Percentiles rank a stretch among this genome's conserved stretches.
phyloP scores from a whole-genome alignment of 768 basidiomycete species.

The Termitomyces sp. region DNA sequence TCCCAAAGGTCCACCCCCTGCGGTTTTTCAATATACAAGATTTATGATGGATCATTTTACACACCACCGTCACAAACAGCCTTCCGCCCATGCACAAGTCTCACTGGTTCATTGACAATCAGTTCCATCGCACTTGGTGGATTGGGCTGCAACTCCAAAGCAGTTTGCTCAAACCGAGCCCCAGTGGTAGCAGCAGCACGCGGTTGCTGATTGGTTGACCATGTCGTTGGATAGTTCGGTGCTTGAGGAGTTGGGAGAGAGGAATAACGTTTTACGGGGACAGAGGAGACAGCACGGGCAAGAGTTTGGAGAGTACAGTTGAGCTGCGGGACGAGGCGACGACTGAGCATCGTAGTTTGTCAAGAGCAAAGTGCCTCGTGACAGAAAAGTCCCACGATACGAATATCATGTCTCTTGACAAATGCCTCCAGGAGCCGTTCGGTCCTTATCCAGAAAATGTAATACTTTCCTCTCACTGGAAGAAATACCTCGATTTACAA shows the following conservation, averaged over 20 bases:
- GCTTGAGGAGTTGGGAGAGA: conserved; percentile 54
- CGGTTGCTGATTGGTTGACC: conserved; percentile 79
- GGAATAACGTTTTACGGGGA: conserved; percentile 21
- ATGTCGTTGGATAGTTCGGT: conserved; percentile 76
- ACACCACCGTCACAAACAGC: conserved; percentile 94
- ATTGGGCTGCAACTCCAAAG: conserved; percentile 81
- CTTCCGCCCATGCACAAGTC: conserved; percentile 74
- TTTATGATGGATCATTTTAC: conserved; percentile 20
- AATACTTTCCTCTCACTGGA: conserved; percentile 17
- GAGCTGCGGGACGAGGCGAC: conserved; percentile 28
- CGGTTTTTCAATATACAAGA: conserved; percentile 30
- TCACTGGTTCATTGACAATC: conserved; percentile 79
- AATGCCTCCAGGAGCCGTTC: conserved; percentile 20
- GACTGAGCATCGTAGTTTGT: conserved; percentile 30
- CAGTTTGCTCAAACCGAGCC: conserved; percentile 91
- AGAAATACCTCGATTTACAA: conserved; percentile 1
- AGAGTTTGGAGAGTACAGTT: conserved; percentile 22
- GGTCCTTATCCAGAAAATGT: conserved; percentile 26
- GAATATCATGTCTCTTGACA: conserved; percentile 8
- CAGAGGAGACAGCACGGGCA: conserved; percentile 23
- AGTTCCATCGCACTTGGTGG: conserved; percentile 90
- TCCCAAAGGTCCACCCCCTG: conserved; percentile 91
- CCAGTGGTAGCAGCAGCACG: conserved; percentile 54
- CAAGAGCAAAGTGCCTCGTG: background rate
- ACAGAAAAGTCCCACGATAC: conserved; percentile 8